phyloP scores from a whole-genome alignment of 495 filamentous ascomycete genomes.

The Penicillium angulare region DNA sequence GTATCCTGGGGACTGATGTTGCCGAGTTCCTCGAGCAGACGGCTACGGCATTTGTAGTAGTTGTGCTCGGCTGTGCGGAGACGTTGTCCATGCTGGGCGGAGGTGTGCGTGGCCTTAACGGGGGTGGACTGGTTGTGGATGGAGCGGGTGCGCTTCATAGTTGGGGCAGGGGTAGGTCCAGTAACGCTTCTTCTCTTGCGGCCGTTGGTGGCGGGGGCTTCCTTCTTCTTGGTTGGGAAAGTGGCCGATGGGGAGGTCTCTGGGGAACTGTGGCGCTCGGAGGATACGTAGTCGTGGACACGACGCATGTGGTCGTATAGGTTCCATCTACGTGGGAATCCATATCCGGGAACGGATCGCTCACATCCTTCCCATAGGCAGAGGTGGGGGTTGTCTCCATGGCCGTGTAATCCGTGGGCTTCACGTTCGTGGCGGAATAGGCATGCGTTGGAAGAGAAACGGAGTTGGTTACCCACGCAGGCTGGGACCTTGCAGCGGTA shows the following conservation, averaged over 20 bases:
- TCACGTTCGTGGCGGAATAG: constrained; percentile 93
- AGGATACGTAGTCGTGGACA: constrained; percentile 75
- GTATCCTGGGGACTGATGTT: constrained; percentile 44
- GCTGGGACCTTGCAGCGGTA: constrained; percentile 82
- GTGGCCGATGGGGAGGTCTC: constrained; percentile 35
- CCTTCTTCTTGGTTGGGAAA: constrained; percentile 41
- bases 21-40: constrained; percentile 41
- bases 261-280: constrained; percentile 45
- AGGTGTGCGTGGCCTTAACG: constrained; percentile 33
- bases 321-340: constrained; percentile 93
- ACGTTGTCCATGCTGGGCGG: constrained; percentile 41
- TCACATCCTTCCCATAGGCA: constrained; percentile 85
- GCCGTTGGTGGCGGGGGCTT: constrained; percentile 19
- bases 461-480: constrained; percentile 68
- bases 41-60: constrained; percentile 44
- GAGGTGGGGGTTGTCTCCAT: constrained; percentile 84
- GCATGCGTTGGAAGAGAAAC: constrained; percentile 90
- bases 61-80: constrained; percentile 46
- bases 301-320: constrained; percentile 91
- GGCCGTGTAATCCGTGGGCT: constrained; percentile 90
- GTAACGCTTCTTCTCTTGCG: constrained; percentile 43
- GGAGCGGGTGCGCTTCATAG: constrained; percentile 49
- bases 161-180: constrained; percentile 35
- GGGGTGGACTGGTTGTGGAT: constrained; percentile 38
- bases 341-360: constrained; percentile 71